These are phyloP conservation scores for Ogataea glucozyma DNA, from an alignment of 805 yeast species.

Conservation along the genomic window DNA sequence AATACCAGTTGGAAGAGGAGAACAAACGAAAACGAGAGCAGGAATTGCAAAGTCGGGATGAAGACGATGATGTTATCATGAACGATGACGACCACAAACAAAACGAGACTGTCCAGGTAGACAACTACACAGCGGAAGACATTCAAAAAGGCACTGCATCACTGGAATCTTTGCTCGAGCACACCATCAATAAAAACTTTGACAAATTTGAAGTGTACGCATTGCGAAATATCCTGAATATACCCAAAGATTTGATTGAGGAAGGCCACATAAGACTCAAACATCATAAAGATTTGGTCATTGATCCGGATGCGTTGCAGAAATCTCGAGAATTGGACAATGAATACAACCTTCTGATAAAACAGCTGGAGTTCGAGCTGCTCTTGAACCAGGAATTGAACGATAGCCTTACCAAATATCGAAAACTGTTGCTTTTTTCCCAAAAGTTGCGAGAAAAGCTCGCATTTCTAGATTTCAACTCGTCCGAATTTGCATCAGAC, in stretches of 20 bases:
- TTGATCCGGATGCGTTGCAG: constrained; percentile 19
- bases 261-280: constrained; percentile 67
- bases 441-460: constrained; percentile 14
- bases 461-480: constrained; percentile 14
- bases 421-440: constrained; percentile 38
- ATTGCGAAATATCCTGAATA: constrained; percentile 68
- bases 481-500: constrained; percentile 1
- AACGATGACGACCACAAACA: constrained; percentile 23
- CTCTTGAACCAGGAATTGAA: constrained; percentile 43
- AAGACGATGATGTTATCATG: constrained; percentile 32
- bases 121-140: constrained; percentile 39
- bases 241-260: constrained; percentile 65
- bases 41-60: constrained; percentile 16
- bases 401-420: constrained; percentile 41
- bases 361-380: constrained; percentile 45
- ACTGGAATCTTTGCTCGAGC: constrained; percentile 73
- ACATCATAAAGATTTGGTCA: constrained; percentile 62
- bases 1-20: constrained; percentile 29
- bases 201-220: constrained; percentile 85
- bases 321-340: constrained; percentile 21
- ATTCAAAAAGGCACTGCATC: constrained; percentile 78
- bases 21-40: constrained; percentile 14
- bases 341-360: constrained; percentile 34
- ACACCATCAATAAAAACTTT: constrained; percentile 75
- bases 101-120: constrained; percentile 5